Base-by-base conservation (phyloP, 2,329 filamentous ascomycete species). In the Beauveria scarabaeidicola region DNA sequence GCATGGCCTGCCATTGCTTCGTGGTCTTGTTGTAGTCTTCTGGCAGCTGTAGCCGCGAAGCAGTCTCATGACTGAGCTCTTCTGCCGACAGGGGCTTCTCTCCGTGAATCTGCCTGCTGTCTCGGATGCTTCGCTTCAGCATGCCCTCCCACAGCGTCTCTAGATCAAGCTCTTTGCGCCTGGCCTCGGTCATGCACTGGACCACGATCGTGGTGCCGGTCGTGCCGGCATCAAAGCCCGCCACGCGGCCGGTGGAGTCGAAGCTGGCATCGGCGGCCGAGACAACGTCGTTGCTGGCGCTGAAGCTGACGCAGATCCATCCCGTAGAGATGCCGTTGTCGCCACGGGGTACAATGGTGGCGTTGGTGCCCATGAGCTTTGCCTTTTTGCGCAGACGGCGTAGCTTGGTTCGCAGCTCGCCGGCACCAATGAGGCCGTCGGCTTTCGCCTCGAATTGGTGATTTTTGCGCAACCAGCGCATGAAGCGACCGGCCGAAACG, bases 271-370 rank as follows among this genome's bases (percentile, higher is more conserved):
- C 69, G 62, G 83, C 78, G 9, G 70, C 68, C 17, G 70, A 67
- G n/a, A 79, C 77, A 23, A 82, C 81, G 47, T 87, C 83, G 1
- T 91, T 80, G 32, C 32, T 36, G 17, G 82, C 83, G 5, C 90
- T 90, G 10, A 94, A 82, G 69, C 96, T 95, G 62, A 97, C 89
- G 73, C 94, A 99, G 21, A 99, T 88, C 94, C 94, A 99, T 10
- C 91, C 92, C 1, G 93, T 97, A 13, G 88, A 87, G 56, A 96
- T 89, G 2, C 92, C 93, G 68, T 97, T 90, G 66, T 96, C 92
- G 1, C 81, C 76, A 52, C 81, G 81, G 11, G 83, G 83, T 6
- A 83, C 78, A 51, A 82, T 79, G n/a, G 85, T 84, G 0, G 84
- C 83, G 2, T 85, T 85, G 61, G 83, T 88, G 15, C 89, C 91